Evolutionary conservation across 768 basidiomycete species (phyloP), one percentile per base, ranked within the genome.

Genomic region (Boletus fagicola): DNA sequence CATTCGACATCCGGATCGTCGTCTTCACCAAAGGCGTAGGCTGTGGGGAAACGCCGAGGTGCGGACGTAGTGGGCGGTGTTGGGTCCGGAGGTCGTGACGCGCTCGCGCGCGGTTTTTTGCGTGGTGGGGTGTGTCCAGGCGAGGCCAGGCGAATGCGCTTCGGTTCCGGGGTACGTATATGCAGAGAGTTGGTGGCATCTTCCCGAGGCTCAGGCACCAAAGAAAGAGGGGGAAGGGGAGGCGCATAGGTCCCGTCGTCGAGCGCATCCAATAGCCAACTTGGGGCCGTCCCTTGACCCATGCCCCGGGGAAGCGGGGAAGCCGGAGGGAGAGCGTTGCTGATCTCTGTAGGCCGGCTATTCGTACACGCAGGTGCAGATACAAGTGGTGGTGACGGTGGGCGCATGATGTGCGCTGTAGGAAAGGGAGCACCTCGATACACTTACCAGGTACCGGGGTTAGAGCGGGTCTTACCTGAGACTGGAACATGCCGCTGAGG

Each of bases 1-100:
- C 65, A 66, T 15, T 38, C 36, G 13, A 46, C 57, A 22, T 70
- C 69, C 2, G 56, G 64, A 39, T 70, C 66, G 24, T 62, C 53
- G 15, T 57, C 62, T 16, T 47, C 16, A 2, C 54, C 68, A 51
- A 68, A 70, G 0, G 49, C 26, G 16, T 70, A 68, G 18, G 66
- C 68, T 7, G 61, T 40, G 10, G 53, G 54, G 11, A 33, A 24
- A 2, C 24, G 31, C 16, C n/a, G 49, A n/a, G 52, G 13, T 12
- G 52, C 18, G 3, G 56, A n/a, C 1, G 22, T 30, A 5, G 43
- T 6, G 30, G 53, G 16, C 12, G 39, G 24, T 1, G n/a, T 22
- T 11, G 24, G 15, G 28, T 26, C 15, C 15, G 40, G 24, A 9
- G 30, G 38, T 18, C 43, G 54, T 39, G 11, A 5, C 24, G 40